Percentiles rank a stretch among this genome's conserved stretches.
phyloP scores from a whole-genome alignment of 139 green algal genomes.

The Coelastrella sp. region DNA sequence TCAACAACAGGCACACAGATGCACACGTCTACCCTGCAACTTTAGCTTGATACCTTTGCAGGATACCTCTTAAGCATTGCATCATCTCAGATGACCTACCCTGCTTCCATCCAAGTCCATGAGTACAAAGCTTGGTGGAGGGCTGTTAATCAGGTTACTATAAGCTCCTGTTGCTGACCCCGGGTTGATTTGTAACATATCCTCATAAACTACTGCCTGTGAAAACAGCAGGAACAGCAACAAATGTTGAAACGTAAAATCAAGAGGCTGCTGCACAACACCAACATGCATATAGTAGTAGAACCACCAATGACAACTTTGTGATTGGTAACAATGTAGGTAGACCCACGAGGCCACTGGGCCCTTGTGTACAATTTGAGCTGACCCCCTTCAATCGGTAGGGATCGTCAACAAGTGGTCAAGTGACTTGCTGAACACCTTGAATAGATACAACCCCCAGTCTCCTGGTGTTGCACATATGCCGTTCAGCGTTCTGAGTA shows the following conservation, averaged over 20 bases:
- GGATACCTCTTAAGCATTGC: neutral
- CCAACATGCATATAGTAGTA: too few relatives aligned
- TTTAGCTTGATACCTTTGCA: neutral
- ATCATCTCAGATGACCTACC: constrained; percentile 52
- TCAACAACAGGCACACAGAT: too few relatives aligned
- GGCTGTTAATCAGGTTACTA: constrained; percentile 52
- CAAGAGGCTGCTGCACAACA: too few relatives aligned
- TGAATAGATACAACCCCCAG: neutral
- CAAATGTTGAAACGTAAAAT: too few relatives aligned
- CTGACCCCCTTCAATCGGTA: too few relatives aligned
- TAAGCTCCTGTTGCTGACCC: constrained; percentile 95
- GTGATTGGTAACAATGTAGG: too few relatives aligned
- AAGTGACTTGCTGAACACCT: too few relatives aligned
- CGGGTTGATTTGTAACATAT: constrained; percentile 91
- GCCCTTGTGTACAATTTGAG: too few relatives aligned
- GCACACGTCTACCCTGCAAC: neutral
- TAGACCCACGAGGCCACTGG: too few relatives aligned
- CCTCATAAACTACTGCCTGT: constrained; percentile 78
- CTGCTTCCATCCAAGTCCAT: constrained; percentile 94
- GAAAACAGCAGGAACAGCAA: neutral
- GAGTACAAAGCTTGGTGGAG: constrained; percentile 91
- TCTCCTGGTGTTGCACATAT: neutral
- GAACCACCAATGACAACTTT: too few relatives aligned
- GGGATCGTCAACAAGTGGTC: too few relatives aligned
- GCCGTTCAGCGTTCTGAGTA: neutral